phyloP scores from a whole-genome alignment of 768 basidiomycete genomes.

The Leucosporidium yakuticum region DNA sequence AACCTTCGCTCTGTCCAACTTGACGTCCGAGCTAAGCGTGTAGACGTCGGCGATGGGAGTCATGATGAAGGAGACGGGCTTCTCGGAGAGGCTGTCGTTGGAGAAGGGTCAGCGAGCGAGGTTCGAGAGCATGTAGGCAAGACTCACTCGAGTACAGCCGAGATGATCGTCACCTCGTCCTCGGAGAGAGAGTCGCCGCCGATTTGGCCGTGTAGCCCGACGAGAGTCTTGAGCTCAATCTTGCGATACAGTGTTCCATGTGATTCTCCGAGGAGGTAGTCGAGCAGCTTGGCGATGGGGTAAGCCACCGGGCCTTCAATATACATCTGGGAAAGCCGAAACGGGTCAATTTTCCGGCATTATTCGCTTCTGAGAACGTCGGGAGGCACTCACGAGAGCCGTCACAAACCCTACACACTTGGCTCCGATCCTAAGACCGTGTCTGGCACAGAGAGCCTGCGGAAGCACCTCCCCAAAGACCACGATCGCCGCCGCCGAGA shows the following conservation, averaged over 20 bases:
- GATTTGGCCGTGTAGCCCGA: not conserved
- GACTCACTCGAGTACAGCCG: not conserved
- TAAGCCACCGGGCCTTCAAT: constrained; percentile 60
- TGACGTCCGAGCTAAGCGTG: not conserved
- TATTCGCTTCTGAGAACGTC: no score
- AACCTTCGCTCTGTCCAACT: not conserved
- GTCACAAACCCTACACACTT: constrained; percentile 68
- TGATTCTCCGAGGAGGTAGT: constrained; percentile 61
- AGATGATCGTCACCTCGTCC: constrained; percentile 1
- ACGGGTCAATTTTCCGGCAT: no score
- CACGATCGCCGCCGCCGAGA: constrained; percentile 38
- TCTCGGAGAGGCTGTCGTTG: not conserved
- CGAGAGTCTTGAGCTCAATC: not conserved
- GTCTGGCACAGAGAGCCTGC: constrained; percentile 61
- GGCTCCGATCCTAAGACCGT: constrained; percentile 77
- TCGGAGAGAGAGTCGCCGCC: not conserved
- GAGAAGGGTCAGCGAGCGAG: no score
- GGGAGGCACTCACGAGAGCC: constrained; percentile 42
- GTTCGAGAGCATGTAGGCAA: no score
- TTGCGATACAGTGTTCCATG: not conserved
- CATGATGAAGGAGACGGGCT: not conserved
- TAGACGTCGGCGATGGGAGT: not conserved
- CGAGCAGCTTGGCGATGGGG: constrained; percentile 64
- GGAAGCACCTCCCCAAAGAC: constrained; percentile 45
- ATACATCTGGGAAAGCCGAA: constrained; percentile 29